phyloP scores from a whole-genome alignment of 2,329 filamentous ascomycete species.

The Xylaria sp. region DNA sequence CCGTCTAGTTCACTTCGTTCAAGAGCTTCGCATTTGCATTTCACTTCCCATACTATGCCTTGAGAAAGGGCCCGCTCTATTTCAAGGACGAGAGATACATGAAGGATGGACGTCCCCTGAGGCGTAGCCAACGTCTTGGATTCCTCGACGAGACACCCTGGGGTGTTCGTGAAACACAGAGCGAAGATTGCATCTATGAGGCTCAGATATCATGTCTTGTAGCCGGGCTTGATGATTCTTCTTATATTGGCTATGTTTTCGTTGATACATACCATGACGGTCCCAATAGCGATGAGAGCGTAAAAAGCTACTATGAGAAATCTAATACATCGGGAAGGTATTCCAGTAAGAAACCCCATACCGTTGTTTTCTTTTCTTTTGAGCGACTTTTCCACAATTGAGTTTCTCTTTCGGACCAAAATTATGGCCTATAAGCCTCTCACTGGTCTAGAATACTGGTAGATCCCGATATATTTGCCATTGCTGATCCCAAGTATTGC shows the following conservation, averaged over 20 bases:
- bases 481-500: not conserved
- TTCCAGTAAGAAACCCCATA: not conserved
- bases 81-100: slow-evolving; percentile 11
- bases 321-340: slow-evolving; percentile 8
- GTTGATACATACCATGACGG: slow-evolving; percentile 27
- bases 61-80: slow-evolving; percentile 15
- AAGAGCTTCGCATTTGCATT: slow-evolving; percentile 28
- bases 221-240: slow-evolving; percentile 22
- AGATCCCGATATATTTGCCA: not conserved
- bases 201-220: slow-evolving; percentile 27
- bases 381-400: not conserved
- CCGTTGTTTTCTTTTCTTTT: not conserved
- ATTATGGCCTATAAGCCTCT: not conserved
- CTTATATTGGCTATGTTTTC: slow-evolving; percentile 24
- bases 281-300: slow-evolving; percentile 19
- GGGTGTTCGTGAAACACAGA: not conserved
- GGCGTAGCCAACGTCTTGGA: slow-evolving; percentile 18
- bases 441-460: not conserved
- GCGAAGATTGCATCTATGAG: slow-evolving; percentile 25
- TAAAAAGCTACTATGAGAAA: slow-evolving; percentile 14
- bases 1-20: slow-evolving; percentile 13
- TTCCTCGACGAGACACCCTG: slow-evolving; percentile 26
- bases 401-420: not conserved
- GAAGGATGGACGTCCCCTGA: slow-evolving; percentile 14
- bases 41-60: slow-evolving; percentile 28